These are phyloP conservation scores for Fusarium sp. DNA, from an alignment of 2,329 filamentous ascomycete genomes.

Conservation along the genomic window DNA sequence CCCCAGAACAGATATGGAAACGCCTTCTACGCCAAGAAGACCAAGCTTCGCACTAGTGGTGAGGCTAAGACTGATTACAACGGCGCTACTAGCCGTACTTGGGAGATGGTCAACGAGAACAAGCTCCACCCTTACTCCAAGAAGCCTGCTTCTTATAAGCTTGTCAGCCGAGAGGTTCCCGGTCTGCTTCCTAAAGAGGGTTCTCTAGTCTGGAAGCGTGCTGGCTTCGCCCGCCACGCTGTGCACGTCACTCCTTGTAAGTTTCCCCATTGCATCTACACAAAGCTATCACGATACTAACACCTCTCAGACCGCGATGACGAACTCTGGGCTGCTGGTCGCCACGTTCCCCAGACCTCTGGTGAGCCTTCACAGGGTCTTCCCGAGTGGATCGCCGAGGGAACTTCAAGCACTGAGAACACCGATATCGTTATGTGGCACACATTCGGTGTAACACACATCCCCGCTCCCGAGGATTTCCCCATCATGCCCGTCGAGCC, in stretches of 20 bases:
- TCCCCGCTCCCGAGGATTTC: slow-evolving; percentile 91
- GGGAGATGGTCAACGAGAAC: slow-evolving; percentile 90
- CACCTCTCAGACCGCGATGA: slow-evolving; percentile 76
- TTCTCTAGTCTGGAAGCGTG: slow-evolving; percentile 89
- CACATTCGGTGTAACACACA: slow-evolving; percentile 92
- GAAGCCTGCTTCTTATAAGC: slow-evolving; percentile 89
- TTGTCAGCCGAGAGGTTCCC: slow-evolving; percentile 89
- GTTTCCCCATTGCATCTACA: slow-evolving; percentile 43
- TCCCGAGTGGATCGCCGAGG: slow-evolving; percentile 82
- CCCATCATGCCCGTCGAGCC: slow-evolving; percentile 92
- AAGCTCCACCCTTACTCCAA: slow-evolving; percentile 89
- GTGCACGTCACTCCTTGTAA: slow-evolving; percentile 92
- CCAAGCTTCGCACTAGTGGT: slow-evolving; percentile 79
- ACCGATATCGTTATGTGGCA: slow-evolving; percentile 94
- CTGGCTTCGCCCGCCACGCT: slow-evolving; percentile 88
- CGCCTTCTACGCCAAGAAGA: slow-evolving; percentile 89
- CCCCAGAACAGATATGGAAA: slow-evolving; percentile 91
- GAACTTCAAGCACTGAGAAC: slow-evolving; percentile 79
- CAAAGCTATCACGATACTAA: not conserved
- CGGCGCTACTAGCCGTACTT: slow-evolving; percentile 82
- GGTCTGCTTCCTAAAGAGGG: slow-evolving; percentile 83
- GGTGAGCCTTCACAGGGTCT: slow-evolving; percentile 82
- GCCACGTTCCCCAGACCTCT: slow-evolving; percentile 89
- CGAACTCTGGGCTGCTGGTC: slow-evolving; percentile 87
- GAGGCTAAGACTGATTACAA: slow-evolving; percentile 85